Base-by-base conservation (phyloP, 768 basidiomycete genomes). In the Bullera alba region DNA sequence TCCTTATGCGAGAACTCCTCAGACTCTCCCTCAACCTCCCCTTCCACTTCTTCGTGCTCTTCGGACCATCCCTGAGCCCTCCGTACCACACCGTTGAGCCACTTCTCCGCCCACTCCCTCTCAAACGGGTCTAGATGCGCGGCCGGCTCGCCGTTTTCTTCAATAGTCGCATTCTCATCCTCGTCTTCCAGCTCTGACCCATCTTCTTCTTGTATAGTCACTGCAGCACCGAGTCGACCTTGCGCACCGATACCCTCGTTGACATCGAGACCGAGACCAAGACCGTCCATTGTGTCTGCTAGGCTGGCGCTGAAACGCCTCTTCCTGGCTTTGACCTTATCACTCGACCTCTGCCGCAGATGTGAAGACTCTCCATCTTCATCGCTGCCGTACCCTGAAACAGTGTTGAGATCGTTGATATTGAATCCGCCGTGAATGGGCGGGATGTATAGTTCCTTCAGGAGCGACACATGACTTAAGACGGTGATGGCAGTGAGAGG, bases 81-180 rank as follows among this genome's bases (percentile, higher is more conserved):
- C 15, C 67, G 37, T 2, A 72, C 55, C 0, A 72, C 42, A 1
- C 67, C 65, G 28, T 57, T 54, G 16, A 72, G 53, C 71, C 71
- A 72, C 48, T 64, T 64, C 42, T 70, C 67, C 7, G 69, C 54
- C 71, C 71, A 72, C 8, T 69, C 65, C 21, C 69, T 27, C 45
- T 72, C 71, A 32, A 72, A 72, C 7, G 61, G 61, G 36, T 70
- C 69, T 14, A 69, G 51, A 49, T 63, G 59, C 14, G 48, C 61
- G 4, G 46, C 49, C 4, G 46, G 42, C 2, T 29, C 45, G 3
- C 53, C 47, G 1, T 36, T 41, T 1, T 52, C 54, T 5, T 39
- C 39, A 7, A 50, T 48, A 0, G 30, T 51, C 4, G 49, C 50
- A n/a, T 53, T 42, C 8, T 52, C 47, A 3, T 42, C 46, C 12